Evolutionary conservation across 2,329 filamentous ascomycete species (phyloP).

Genomic region (Hymenoscyphus occultus): DNA sequence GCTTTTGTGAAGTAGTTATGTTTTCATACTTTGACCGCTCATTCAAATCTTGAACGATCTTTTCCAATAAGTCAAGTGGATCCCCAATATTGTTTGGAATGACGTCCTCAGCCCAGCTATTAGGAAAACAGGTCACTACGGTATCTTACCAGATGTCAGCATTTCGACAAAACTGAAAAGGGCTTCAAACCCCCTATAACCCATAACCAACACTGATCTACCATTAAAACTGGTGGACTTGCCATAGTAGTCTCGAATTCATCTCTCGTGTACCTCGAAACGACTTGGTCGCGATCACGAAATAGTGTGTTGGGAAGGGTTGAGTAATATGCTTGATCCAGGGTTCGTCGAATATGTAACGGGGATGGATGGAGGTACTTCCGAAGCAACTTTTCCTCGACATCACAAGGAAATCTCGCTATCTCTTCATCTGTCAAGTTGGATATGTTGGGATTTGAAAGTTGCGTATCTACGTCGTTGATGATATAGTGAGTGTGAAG

Average conservation of each 20-base stretch:
- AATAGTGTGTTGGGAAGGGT: slow-evolving; percentile 9
- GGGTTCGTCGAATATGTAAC: slow-evolving; percentile 15
- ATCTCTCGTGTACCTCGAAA: not conserved
- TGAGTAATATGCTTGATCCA: slow-evolving; percentile 8
- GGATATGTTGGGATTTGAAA: not conserved
- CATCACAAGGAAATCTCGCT: not conserved
- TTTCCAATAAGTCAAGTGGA: slow-evolving; percentile 1
- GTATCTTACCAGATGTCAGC: not conserved
- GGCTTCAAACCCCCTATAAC: not conserved
- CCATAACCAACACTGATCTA: slow-evolving; percentile 6
- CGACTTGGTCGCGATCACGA: slow-evolving; percentile 7
- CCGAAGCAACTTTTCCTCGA: slow-evolving; percentile 6
- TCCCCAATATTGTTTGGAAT: not conserved
- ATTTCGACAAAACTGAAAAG: not conserved
- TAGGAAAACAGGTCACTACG: slow-evolving; percentile 2
- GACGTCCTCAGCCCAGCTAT: not conserved
- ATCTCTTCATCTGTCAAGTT: slow-evolving; percentile 5
- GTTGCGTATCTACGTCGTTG: slow-evolving; percentile 1
- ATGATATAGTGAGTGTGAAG: slow-evolving; percentile 7
- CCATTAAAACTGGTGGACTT: slow-evolving; percentile 3
- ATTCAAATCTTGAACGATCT: not conserved
- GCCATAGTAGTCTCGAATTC: not conserved
- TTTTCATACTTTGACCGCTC: not conserved
- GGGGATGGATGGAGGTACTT: slow-evolving; percentile 10
- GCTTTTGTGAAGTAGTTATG: not conserved